phyloP scores from a whole-genome alignment of 148 eudicot species.

The Gaultheria prostrata region DNA sequence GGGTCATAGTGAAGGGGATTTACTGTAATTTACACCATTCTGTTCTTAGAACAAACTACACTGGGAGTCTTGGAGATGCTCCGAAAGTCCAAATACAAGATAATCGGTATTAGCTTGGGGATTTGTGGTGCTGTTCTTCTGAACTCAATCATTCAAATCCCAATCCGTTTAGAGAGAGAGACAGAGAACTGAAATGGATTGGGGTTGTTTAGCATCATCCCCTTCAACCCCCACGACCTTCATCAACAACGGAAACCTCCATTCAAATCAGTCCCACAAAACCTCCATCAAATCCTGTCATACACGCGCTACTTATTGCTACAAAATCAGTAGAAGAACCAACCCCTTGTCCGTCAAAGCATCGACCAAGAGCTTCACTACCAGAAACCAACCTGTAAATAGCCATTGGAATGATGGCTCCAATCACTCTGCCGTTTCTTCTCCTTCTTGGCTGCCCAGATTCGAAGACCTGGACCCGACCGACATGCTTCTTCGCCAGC shows the following conservation, averaged over 20 bases:
- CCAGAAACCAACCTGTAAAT: slow-evolving; percentile 29
- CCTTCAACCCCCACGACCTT: slow-evolving; percentile 38
- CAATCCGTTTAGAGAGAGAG: not conserved
- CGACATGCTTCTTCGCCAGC: slow-evolving; percentile 90
- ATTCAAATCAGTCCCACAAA: slow-evolving; percentile 17
- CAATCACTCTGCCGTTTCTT: slow-evolving; percentile 26
- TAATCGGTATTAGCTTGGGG: not conserved
- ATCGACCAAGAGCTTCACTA: slow-evolving; percentile 17
- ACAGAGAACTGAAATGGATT: slow-evolving; percentile 34
- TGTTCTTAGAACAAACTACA: too few relatives aligned
- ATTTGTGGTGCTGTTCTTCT: not conserved
- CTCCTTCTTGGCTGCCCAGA: slow-evolving; percentile 58
- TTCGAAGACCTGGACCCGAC: slow-evolving; percentile 88
- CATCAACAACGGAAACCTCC: slow-evolving; percentile 18
- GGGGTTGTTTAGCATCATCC: slow-evolving; percentile 39
- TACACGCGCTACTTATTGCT: not conserved
- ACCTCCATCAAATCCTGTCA: slow-evolving; percentile 23
- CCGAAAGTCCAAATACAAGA: too few relatives aligned
- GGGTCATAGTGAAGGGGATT: too few relatives aligned
- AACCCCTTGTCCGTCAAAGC: slow-evolving; percentile 32
- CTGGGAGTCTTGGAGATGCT: too few relatives aligned
- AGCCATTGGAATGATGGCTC: slow-evolving; percentile 57
- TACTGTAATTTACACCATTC: too few relatives aligned
- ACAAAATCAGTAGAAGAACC: slow-evolving; percentile 11
- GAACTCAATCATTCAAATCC: not conserved